Base-by-base conservation (phyloP, 1,284 basidiomycete species). In the Phylloboletellus chloephorus region DNA sequence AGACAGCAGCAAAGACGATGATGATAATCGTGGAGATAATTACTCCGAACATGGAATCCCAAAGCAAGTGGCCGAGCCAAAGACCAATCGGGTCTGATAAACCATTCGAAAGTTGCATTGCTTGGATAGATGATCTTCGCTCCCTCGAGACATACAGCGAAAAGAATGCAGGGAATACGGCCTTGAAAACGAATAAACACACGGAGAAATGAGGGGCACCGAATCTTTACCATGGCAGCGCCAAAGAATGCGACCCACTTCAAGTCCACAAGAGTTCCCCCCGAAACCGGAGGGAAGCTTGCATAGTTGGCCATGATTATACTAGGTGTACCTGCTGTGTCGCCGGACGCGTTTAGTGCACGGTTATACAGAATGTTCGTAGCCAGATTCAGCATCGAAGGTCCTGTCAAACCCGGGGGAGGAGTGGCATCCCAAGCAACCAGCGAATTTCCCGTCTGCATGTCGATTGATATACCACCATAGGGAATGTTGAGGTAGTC, bases 91-190 rank as follows among this genome's bases (percentile, higher is more conserved):
- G 84, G 40, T 83, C 69, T 5, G 79, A 73, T 22, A 88, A 66
- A 1, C 87, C 87, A 54, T 90, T 90, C 23, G 82, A 86, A 20
- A 83, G 64, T 47, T 84, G 80, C 82, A 85, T 89, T 5, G 82
- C 83, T 62, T 81, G 85, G 2, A 81, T 83, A 29, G 75, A 77
- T 7, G 79, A 81, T 31, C 71, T 70, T 20, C 77, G 74, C 56
- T 83, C 84, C 49, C 71, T 74, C 12, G 77, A 76, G 5, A 87
- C 82, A 57, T 89, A 90, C 10, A 90, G 58, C 7, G 82, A 72
- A 47, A 82, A 87, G 61, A 90, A 90, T 0, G 87, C 86, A 2
- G 87, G 85, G 58, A 77, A 89, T 0, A 86, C 78, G 12, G 79
- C 72, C 77, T 84, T 41, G 10, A 19, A 30, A 36, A n/a, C 6